Percentiles rank a stretch among this genome's conserved stretches.
phyloP scores from a whole-genome alignment of 2,329 filamentous ascomycete species.

The Fusarium albidum region DNA sequence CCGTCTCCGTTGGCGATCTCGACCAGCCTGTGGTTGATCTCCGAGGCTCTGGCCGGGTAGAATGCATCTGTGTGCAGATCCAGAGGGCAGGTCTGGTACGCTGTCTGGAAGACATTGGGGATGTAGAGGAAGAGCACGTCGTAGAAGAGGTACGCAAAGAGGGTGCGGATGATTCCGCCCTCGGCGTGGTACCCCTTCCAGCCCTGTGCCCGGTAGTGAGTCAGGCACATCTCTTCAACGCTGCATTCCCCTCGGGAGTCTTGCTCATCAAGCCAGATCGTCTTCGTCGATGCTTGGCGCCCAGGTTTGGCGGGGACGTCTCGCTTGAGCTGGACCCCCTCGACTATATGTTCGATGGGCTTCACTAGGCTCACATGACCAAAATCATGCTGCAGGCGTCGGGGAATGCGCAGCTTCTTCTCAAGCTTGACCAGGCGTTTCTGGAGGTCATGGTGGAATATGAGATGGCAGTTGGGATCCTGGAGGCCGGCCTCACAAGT shows the following conservation, averaged over 20 bases:
- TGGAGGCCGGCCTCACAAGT: slow-evolving; percentile 90
- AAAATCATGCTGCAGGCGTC: slow-evolving; percentile 91
- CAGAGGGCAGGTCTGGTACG: slow-evolving; percentile 91
- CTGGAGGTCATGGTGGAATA: slow-evolving; percentile 93
- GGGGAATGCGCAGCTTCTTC: slow-evolving; percentile 80
- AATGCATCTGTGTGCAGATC: slow-evolving; percentile 95
- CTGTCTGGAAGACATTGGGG: slow-evolving; percentile 96
- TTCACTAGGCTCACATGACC: slow-evolving; percentile 81
- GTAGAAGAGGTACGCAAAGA: slow-evolving; percentile 91
- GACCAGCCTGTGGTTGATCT: slow-evolving; percentile 87
- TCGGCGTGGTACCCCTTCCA: slow-evolving; percentile 97
- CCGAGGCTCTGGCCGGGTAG: slow-evolving; percentile 82
- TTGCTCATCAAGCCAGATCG: slow-evolving; percentile 84
- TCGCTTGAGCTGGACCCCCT: slow-evolving; percentile 80
- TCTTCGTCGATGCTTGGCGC: slow-evolving; percentile 68
- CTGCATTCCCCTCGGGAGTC: slow-evolving; percentile 77
- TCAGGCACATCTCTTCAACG: slow-evolving; percentile 94
- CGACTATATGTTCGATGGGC: slow-evolving; percentile 76
- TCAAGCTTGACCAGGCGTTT: slow-evolving; percentile 94
- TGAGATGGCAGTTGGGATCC: slow-evolving; percentile 87
- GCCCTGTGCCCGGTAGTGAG: slow-evolving; percentile 80
- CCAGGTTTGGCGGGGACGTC: slow-evolving; percentile 55
- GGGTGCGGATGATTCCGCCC: slow-evolving; percentile 88
- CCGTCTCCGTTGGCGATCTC: slow-evolving; percentile 87
- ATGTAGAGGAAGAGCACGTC: slow-evolving; percentile 93